Evolutionary conservation across 306 rosid species (phyloP).

Genomic region (Mucuna pruriens): DNA sequence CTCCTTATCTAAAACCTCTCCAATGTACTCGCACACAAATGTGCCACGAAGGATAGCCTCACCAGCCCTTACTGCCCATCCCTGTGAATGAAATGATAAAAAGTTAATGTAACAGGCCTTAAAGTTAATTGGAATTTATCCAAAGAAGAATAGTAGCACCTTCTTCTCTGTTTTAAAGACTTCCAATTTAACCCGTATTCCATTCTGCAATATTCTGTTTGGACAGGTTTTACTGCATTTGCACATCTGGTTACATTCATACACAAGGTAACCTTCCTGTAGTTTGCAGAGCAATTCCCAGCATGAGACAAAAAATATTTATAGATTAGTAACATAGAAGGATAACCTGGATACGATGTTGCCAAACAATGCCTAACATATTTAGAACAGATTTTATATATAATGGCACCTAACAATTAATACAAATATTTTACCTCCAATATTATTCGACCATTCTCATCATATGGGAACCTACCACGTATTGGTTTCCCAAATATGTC

Average conservation of each 20-base stretch:
- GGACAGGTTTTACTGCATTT: constrained; percentile 72
- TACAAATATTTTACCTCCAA: constrained; percentile 67
- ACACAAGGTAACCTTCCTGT: constrained; percentile 90
- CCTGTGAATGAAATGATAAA: constrained; percentile 50
- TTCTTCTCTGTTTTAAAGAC: constrained; percentile 75
- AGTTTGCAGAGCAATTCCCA: constrained; percentile 32
- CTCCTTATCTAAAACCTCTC: constrained; percentile 73
- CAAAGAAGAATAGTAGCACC: constrained; percentile 47
- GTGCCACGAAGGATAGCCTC: constrained; percentile 80
- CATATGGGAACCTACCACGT: constrained; percentile 78
- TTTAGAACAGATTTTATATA: constrained; percentile 13
- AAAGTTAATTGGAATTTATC: background rate
- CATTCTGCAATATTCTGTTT: constrained; percentile 83
- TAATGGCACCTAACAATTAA: constrained; percentile 21
- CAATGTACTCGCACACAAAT: constrained; percentile 83
- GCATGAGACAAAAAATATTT: background rate
- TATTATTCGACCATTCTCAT: constrained; percentile 75
- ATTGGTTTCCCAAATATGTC: constrained; percentile 77
- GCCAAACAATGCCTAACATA: constrained; percentile 22
- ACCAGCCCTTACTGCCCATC: constrained; percentile 91
- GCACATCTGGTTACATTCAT: constrained; percentile 78
- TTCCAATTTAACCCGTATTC: constrained; percentile 77
- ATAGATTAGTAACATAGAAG: constrained; percentile 5
- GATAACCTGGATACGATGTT: background rate
- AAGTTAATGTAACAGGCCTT: constrained; percentile 14